These are phyloP conservation scores for Microbotryomycetes sp. DNA, from an alignment of 1,284 basidiomycete species.

Conservation along the genomic window DNA sequence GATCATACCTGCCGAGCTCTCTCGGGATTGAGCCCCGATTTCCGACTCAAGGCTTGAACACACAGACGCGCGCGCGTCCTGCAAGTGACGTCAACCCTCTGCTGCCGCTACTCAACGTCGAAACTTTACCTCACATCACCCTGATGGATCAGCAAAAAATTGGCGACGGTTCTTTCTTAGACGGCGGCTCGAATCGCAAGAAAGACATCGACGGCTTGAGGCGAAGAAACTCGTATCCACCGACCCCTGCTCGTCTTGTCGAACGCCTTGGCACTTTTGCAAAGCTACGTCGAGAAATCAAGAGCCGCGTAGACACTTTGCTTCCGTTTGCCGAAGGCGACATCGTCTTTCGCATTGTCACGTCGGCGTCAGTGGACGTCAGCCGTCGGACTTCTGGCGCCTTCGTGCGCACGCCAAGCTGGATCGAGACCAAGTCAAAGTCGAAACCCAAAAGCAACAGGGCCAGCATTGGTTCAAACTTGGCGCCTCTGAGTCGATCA, in stretches of 20 bases:
- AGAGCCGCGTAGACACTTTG: not conserved
- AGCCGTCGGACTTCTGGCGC: not conserved
- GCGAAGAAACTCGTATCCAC: constrained; percentile 7
- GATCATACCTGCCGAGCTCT: constrained; percentile 2
- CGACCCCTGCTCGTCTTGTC: not conserved
- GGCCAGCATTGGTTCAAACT: not conserved
- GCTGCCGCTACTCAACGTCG: constrained; percentile 6
- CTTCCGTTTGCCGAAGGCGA: constrained; percentile 7
- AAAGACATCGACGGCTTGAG: not conserved
- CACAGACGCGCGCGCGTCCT: not conserved
- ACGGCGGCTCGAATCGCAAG: not conserved
- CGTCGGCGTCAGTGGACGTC: not conserved
- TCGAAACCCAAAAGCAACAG: not conserved
- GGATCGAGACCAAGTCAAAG: constrained; percentile 2
- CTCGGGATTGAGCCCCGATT: constrained; percentile 3
- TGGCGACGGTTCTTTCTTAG: not conserved
- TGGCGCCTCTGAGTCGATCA: constrained; percentile 1
- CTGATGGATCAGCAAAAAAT: constrained; percentile 6
- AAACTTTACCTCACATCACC: constrained; percentile 7
- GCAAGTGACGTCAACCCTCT: constrained; percentile 1
- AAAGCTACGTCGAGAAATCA: not conserved
- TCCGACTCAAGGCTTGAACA: not conserved
- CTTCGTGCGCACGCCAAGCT: not conserved
- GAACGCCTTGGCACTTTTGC: not conserved
- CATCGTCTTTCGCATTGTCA: constrained; percentile 5